These are phyloP conservation scores for Galerina marginata DNA, from an alignment of 768 basidiomycete genomes.

Conservation along the genomic window DNA sequence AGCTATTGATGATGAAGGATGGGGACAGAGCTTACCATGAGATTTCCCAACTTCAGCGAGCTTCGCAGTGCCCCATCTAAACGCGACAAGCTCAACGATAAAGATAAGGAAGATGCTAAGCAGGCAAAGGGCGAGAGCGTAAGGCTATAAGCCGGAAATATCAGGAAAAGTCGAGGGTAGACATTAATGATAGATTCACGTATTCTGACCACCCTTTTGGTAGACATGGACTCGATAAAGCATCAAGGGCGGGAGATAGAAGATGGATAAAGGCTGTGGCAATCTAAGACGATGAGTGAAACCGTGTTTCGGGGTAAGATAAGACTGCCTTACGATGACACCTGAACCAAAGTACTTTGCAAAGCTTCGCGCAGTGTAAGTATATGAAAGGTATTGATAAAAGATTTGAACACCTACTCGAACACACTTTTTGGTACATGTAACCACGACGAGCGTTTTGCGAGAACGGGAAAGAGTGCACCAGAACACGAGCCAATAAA, in stretches of 20 bases:
- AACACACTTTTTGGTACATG: conserved; percentile 65
- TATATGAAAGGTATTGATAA: conserved; percentile 9
- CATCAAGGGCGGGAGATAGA: conserved; percentile 74
- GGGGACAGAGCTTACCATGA: conserved; percentile 52
- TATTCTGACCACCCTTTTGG: conserved; percentile 72
- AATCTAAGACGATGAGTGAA: conserved; percentile 51
- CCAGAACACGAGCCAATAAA: conserved; percentile 62
- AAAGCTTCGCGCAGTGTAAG: conserved; percentile 50
- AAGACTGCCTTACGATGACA: conserved; percentile 65
- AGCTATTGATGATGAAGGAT: neutral
- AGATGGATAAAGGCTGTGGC: conserved; percentile 92
- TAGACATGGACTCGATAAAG: conserved; percentile 74
- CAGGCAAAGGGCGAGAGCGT: conserved; percentile 81
- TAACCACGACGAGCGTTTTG: conserved; percentile 55
- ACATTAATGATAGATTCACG: conserved; percentile 50
- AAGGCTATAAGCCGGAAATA: conserved; percentile 56
- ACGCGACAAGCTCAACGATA: conserved; percentile 83
- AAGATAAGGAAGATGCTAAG: conserved; percentile 85
- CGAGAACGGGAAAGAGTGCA: conserved; percentile 74
- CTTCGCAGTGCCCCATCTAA: conserved; percentile 82
- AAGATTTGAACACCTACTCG: conserved; percentile 55
- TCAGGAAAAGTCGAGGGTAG: neutral
- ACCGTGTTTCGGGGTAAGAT: conserved; percentile 4
- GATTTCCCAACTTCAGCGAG: conserved; percentile 67
- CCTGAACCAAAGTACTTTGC: conserved; percentile 93